These are phyloP conservation scores for Uronychia binucleata DNA, from an alignment of 73 alveolate genomes.

Conservation along the genomic window DNA sequence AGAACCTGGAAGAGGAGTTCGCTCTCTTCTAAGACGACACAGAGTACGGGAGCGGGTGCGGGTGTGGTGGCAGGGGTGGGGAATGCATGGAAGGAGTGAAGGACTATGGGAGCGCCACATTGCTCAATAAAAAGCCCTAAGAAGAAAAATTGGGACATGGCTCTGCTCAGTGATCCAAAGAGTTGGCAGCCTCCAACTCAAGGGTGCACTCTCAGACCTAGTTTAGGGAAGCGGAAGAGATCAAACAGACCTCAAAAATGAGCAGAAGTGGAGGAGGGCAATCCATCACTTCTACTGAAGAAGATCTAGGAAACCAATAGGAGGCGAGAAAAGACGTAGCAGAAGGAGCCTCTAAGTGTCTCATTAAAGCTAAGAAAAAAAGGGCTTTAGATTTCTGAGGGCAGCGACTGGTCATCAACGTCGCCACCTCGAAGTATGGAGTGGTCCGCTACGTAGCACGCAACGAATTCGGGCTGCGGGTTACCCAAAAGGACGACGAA, in stretches of 20 bases:
- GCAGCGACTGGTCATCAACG: neutral
- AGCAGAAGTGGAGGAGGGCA: neutral
- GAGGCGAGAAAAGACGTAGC: too few relatives aligned
- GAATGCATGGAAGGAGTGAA: neutral
- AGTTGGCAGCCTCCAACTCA: too few relatives aligned
- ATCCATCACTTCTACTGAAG: too few relatives aligned
- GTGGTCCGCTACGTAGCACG: constrained; percentile 37
- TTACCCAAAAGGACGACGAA: constrained; percentile 29
- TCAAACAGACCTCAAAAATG: neutral
- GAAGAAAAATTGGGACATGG: too few relatives aligned
- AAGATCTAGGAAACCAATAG: neutral
- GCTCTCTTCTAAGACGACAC: too few relatives aligned
- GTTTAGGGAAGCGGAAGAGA: neutral
- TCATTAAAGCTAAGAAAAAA: neutral
- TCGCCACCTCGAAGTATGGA: constrained; percentile 34
- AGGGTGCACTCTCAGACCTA: too few relatives aligned
- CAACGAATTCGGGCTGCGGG: constrained; percentile 43
- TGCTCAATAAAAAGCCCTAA: too few relatives aligned
- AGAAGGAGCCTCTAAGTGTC: too few relatives aligned
- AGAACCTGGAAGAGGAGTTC: too few relatives aligned
- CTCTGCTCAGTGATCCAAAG: too few relatives aligned
- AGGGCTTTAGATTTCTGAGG: neutral
- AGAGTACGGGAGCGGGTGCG: too few relatives aligned
- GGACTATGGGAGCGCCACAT: neutral
- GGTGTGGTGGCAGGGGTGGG: neutral